Base-by-base conservation (phyloP, 805 yeast species). In the Saturnispora bothae region DNA sequence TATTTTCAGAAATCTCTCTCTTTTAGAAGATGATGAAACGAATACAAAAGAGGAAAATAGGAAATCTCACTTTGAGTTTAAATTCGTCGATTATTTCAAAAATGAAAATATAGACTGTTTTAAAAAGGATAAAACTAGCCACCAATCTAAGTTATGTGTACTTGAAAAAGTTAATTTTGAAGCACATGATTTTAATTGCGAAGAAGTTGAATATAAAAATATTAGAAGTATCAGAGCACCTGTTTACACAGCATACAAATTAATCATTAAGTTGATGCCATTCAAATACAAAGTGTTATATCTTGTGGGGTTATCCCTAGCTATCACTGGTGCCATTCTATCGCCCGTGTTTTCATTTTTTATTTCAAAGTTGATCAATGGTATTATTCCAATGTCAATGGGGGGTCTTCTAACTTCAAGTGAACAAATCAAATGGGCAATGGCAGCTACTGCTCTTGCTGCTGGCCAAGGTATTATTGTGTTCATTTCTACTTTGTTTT, bases 261-360 rank as follows among this genome's bases (percentile, higher is more conserved):
- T 45, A 12, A 14, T 40, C 16, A 9, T 38, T 1, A 25, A 34
- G 4, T 21, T 32, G 13, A 25, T 46, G 31, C 31, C 45, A 2
- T 12, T 15, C 4, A 44, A 39, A 23, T 42, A 34, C 26, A 52
- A 47, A 34, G 2, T 48, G 1, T 4, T 42, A 57, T 3, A 48
- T 75, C 1, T 54, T 1, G 1, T 69, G 1, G 96, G 96, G 0
- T 39, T 82, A 1, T 0, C 68, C 0, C 46, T 69, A 4, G 64
- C 86, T 0, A 44, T 77, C 0, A 33, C 71, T 1, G 74, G 78
- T 42, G 88, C 94, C 9, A 69, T 68, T 1, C 56, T 73, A 1
- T 78, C 75, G 42, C 96, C 97, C 0, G 59, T 83, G 0, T 85
- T 92, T 45, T 82, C 96, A 0, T 86, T 59, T 52, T 71, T 81